Base-by-base conservation (phyloP, 2,329 filamentous ascomycete genomes). In the Fusarium temperatum region DNA sequence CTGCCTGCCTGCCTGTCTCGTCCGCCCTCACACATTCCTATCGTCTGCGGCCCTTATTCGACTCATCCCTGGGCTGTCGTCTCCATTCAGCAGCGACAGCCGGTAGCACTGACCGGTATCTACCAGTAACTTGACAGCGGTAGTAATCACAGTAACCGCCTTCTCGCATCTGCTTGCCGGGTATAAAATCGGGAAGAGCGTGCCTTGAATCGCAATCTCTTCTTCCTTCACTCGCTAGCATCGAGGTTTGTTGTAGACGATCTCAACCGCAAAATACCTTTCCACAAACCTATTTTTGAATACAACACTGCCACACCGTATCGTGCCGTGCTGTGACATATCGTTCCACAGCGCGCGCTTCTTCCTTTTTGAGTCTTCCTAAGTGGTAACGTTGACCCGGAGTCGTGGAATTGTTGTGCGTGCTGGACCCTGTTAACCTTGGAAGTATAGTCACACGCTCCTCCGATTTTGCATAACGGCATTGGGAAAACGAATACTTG, bases 181-280 rank as follows among this genome's bases (percentile, higher is more conserved):
- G 74, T 78, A 78, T 78, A 78, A 78, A 71, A 64, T 76, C 75
- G 71, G 66, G 61, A 67, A 56, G 67, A 63, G 69, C 67, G 63
- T 69, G 63, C 64, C 58, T 66, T 63, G 45, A 70, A 62, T 62
- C 64, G 58, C 71, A 63, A 61, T 56, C 57, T 70, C 63, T 74
- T 65, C 62, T 60, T 63, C 56, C 44, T 73, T 55, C 68, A 60
- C 63, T 59, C 62, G 67, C 60, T 50, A 73, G 60, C 51, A 64
- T 61, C 59, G 24, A 50, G 36, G 14, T 51, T 56, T 63, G 51
- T 36, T 41, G 32, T 45, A 45, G 39, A 42, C 39, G 15, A 62
- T 30, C 44, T 59, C 47, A 44, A 38, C 45, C 35, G 28, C 24
- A 44, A 48, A 48, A 42, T 39, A 39, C 35, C 32, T 58, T n/a